phyloP scores from a whole-genome alignment of 305 asterid genomes.

The Fraxinus paxiana region DNA sequence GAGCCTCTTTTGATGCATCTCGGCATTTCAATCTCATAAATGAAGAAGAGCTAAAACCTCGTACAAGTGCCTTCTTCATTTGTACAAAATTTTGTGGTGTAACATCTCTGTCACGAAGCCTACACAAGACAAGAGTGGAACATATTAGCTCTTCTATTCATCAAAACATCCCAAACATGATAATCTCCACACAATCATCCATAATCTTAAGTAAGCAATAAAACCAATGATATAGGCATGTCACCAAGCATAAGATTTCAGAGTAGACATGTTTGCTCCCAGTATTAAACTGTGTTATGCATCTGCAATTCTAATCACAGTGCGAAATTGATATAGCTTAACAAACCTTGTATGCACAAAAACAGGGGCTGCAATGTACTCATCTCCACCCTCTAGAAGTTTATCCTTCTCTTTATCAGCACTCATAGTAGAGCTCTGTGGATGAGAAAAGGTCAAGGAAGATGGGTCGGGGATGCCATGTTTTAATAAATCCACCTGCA shows the following conservation, averaged over 20 bases:
- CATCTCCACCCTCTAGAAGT: slow-evolving; percentile 48
- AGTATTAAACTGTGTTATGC: not conserved
- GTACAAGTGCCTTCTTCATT: slow-evolving; percentile 55
- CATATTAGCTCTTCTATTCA: not conserved
- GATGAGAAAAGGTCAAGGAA: slow-evolving; percentile 54
- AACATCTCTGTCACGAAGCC: slow-evolving; percentile 56
- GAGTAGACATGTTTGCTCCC: not conserved
- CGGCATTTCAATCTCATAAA: slow-evolving; percentile 45
- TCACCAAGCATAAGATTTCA: not conserved
- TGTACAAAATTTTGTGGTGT: slow-evolving; percentile 35
- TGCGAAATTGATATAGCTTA: not conserved
- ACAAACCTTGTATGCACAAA: slow-evolving; percentile 75
- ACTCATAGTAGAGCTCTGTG: slow-evolving; percentile 44
- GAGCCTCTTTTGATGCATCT: slow-evolving; percentile 35
- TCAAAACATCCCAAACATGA: slow-evolving; percentile 5
- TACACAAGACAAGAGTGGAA: slow-evolving; percentile 19
- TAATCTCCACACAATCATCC: not conserved
- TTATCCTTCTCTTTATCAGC: slow-evolving; percentile 60
- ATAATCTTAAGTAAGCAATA: not conserved
- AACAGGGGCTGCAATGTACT: slow-evolving; percentile 71
- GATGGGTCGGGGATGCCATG: slow-evolving; percentile 91
- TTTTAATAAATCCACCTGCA: slow-evolving; percentile 81
- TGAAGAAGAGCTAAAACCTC: slow-evolving; percentile 50
- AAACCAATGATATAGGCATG: not conserved
- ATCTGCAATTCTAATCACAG: slow-evolving; percentile 3